Percentiles rank a stretch among this genome's conserved stretches.
These are phyloP conservation scores for Phytopythium boreale DNA, from an alignment of 352 stramenopile species.

Conservation along the genomic window DNA sequence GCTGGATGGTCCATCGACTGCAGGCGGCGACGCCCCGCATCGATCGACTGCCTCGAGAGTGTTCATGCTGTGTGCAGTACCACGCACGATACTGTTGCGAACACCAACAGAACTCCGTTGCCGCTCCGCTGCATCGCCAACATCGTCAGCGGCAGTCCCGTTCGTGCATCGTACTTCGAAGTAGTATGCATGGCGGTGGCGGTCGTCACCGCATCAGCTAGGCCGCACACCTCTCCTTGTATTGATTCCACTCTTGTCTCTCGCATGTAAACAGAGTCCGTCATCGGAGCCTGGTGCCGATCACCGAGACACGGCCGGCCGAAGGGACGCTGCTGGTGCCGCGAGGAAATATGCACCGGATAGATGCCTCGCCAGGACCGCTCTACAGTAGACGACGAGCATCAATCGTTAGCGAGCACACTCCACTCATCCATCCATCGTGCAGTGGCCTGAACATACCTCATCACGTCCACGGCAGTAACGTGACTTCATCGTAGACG, in stretches of 20 bases:
- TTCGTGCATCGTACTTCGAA: too few relatives aligned
- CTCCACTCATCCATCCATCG: not conserved
- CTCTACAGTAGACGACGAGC: not conserved
- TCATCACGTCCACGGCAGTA: slow-evolving; percentile 44
- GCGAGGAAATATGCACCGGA: not conserved
- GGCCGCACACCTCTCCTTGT: not conserved
- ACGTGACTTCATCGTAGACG: slow-evolving; percentile 74
- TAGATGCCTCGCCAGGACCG: too few relatives aligned
- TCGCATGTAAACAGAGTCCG: not conserved
- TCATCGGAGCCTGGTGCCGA: not conserved
- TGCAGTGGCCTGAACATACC: not conserved
- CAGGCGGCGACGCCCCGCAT: too few relatives aligned
- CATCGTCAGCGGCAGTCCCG: too few relatives aligned
- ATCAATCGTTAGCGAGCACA: not conserved
- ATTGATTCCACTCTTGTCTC: not conserved
- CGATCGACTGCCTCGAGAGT: too few relatives aligned
- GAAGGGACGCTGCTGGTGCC: not conserved
- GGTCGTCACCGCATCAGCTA: not conserved
- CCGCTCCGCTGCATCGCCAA: too few relatives aligned
- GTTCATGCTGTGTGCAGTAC: too few relatives aligned
- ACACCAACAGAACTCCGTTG: too few relatives aligned
- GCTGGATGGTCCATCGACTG: too few relatives aligned
- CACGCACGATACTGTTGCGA: too few relatives aligned
- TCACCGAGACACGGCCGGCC: not conserved
- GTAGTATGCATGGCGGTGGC: too few relatives aligned